Evolutionary conservation across 2,329 filamentous ascomycete species (phyloP), one percentile per base, ranked within the genome.

Genomic region (Seiridium cupressi): DNA sequence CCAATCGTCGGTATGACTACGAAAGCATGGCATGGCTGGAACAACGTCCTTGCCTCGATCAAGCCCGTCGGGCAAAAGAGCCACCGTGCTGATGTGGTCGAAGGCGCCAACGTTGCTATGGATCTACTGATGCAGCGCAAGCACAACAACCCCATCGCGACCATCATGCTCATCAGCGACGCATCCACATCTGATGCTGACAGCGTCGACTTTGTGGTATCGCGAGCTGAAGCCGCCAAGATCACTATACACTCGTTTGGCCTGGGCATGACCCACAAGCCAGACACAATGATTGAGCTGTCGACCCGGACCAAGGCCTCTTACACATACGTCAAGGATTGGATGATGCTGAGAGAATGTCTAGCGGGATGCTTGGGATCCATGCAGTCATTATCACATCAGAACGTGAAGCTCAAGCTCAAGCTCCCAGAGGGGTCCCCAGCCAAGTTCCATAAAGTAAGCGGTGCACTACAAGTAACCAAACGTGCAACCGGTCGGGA

Each of bases 261-360:
- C 40, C 84, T 99, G 18, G 95, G 95, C 56, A 88, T 97, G 80
- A 98, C 94, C 0, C 95, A 99, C 77, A 98, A 98, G 77, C 95
- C 95, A 4, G 95, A 99, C 72, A 97, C 93, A 1, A 96, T 99
- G 93, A 97, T 99, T 64, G 94, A 98, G 76, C 81, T 99, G 10
- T 98, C 95, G 0, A 95, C 91, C 5, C 86, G 93, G 62, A 99
- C 95, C 3, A 99, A 98, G 78, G 95, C 93, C 4, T 96, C 93
- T 1, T 99, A 98, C 72, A 96, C 93, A 1, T 99, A 98, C 70
- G 93, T 99, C 67, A 99, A 98, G 77, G 95, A 99, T 74, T 99
- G 95, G 95, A 98, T 98, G 94, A 99, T 98, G 94, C 84, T 99
- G 42, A 89, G 95, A 35, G 95, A 99, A 74, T 98, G 95, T 73